Evolutionary conservation across 768 basidiomycete species (phyloP), one percentile per base, ranked within the genome.

Genomic region (Suillus hirtellus): DNA sequence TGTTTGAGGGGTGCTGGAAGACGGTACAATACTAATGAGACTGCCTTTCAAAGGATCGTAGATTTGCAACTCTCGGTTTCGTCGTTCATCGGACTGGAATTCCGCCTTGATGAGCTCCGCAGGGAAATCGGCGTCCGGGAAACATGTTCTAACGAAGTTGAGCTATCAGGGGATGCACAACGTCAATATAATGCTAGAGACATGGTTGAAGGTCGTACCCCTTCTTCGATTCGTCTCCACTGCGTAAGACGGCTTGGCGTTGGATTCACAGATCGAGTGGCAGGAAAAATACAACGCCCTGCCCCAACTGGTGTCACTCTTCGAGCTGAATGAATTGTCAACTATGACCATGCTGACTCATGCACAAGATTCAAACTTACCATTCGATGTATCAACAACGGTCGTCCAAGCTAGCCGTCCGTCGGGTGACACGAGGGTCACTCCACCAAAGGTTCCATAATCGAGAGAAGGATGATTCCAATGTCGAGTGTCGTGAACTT

Each of bases 51-150:
- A 82, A 19, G 88, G 88, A 69, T 92, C 84, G 53, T 88, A 89
- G 14, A 63, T 62, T 35, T 77, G 69, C 17, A 82, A 69, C n/a
- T 74, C 67, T 27, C 70, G 73, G 43, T 68, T 62, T 58, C 76
- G 65, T 47, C 69, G 74, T 14, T 79, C 75, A 53, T 88, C 86
- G 59, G 78, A 76, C 14, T 78, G 73, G 21, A 91, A 73, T 62
- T 87, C 80, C 34, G 84, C 82, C 59, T 83, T 74, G 52, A 93
- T 79, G 27, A 93, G 75, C 46, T 90, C 86, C n/a, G 83, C 76
- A 8, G 89, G 77, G n/a, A 94, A 78, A 64, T 92, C 89, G 17
- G 89, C 79, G 64, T 93, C 90, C 1, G 92, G 90, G 60, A 89
- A 81, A 72, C 83, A 82, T 4, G 85, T 87, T 52, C 89, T 85